These are phyloP conservation scores for Plantago coronopus DNA, from an alignment of 305 asterid genomes.

Conservation along the genomic window DNA sequence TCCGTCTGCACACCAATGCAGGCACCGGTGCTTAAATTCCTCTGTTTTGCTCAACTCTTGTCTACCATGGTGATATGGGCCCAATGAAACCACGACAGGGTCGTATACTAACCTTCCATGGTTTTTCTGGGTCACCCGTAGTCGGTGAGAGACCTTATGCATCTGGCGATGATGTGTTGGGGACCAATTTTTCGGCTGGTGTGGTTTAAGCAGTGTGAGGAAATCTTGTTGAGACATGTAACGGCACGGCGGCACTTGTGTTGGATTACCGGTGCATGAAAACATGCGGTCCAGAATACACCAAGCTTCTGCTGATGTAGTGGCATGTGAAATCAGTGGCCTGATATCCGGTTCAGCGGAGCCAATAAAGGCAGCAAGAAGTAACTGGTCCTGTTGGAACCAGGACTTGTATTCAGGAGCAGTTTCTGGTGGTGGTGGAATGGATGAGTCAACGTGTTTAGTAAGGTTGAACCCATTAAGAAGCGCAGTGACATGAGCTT, in stretches of 20 bases:
- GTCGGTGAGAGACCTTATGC: not conserved
- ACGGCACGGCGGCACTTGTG: no score
- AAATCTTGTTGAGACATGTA: no score
- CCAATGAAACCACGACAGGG: not conserved
- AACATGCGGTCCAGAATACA: not conserved
- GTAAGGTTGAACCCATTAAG: no score
- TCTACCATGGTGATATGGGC: conserved; percentile 9
- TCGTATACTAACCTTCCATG: not conserved
- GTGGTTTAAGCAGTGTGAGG: no score
- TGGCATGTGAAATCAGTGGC: not conserved
- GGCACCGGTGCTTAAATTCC: conserved; percentile 18
- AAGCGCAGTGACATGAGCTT: no score
- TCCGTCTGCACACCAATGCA: conserved; percentile 18
- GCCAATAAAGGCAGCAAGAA: not conserved
- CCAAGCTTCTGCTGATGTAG: not conserved
- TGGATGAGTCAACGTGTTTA: no score
- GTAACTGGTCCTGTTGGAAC: no score
- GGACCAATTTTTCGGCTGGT: no score
- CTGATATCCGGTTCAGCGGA: not conserved
- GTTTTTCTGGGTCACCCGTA: not conserved
- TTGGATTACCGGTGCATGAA: not conserved
- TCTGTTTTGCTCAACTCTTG: conserved; percentile 17
- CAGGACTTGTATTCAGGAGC: no score
- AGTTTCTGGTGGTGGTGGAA: no score
- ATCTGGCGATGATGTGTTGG: not conserved